These are phyloP conservation scores for Agrocybe chaxingu DNA, from an alignment of 768 basidiomycete genomes.

Conservation along the genomic window DNA sequence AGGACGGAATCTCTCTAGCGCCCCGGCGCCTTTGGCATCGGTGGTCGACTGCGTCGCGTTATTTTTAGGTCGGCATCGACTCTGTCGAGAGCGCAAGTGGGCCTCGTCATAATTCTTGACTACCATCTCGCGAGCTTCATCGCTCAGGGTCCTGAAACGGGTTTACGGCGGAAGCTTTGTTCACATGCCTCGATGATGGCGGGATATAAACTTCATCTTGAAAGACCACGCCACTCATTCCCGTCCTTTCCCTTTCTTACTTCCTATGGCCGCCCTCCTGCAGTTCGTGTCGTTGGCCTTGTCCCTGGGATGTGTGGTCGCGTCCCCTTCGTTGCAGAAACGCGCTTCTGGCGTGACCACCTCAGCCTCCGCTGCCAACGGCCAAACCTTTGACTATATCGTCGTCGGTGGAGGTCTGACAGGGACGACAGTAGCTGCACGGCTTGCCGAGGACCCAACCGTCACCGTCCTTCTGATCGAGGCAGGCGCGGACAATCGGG, in stretches of 20 bases:
- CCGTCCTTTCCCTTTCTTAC: neutral
- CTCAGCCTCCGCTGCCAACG: slow-evolving; percentile 25
- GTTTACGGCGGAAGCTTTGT: neutral
- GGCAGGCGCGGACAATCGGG: slow-evolving; percentile 45
- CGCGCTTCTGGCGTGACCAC: slow-evolving; percentile 32
- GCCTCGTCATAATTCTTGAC: too few relatives aligned
- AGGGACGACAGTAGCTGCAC: slow-evolving; percentile 45
- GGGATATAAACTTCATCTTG: neutral
- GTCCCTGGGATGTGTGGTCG: slow-evolving; percentile 4
- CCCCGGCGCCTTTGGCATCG: too few relatives aligned
- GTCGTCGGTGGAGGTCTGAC: slow-evolving; percentile 45
- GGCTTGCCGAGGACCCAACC: slow-evolving; percentile 41
- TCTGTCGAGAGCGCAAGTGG: too few relatives aligned
- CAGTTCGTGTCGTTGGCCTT: slow-evolving; percentile 10
- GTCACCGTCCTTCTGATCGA: slow-evolving; percentile 48
- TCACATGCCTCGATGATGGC: neutral
- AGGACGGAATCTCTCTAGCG: too few relatives aligned
- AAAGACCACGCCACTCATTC: neutral
- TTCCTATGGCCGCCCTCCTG: slow-evolving; percentile 4
- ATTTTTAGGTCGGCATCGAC: too few relatives aligned
- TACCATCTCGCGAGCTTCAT: too few relatives aligned
- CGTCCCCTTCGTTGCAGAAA: slow-evolving; percentile 21
- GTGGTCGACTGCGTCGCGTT: too few relatives aligned
- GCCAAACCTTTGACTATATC: slow-evolving; percentile 40
- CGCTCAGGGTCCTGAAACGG: neutral